Evolutionary conservation across 106 monocot species (phyloP).

Genomic region (Dendrobium huoshanense): DNA sequence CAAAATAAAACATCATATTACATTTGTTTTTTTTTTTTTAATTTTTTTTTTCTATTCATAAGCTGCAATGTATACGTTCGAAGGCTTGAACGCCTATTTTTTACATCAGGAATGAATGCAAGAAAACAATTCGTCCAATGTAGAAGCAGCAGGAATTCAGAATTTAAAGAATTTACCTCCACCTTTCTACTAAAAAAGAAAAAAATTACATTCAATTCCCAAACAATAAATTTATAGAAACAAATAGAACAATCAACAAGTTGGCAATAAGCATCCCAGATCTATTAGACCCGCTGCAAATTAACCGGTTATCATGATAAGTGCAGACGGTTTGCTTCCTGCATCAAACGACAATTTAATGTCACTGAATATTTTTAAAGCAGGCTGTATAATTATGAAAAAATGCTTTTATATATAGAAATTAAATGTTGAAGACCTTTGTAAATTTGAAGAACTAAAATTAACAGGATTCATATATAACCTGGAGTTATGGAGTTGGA

Average conservation of each 20-base stretch:
- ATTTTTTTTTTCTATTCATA: no score
- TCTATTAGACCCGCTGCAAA: constrained; percentile 43
- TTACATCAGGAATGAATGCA: not conserved
- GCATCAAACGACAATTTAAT: constrained; percentile 1
- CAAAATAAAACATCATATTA: no score
- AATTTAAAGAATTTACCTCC: not conserved
- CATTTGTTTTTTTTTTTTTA: no score
- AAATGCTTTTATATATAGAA: no score
- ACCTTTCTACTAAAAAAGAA: not conserved
- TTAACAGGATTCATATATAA: no score
- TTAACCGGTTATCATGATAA: constrained; percentile 50
- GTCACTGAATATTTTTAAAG: no score
- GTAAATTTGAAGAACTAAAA: not conserved
- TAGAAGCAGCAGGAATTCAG: not conserved
- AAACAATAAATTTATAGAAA: not conserved
- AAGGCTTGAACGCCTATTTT: not conserved
- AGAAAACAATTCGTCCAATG: not conserved
- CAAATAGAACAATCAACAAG: not conserved
- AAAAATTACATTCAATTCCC: not conserved
- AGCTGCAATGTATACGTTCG: no score
- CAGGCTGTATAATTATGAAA: no score
- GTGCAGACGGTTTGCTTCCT: constrained; percentile 70
- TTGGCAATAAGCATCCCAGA: not conserved
- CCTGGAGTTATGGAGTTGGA: no score
- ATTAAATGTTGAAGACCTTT: no score